Evolutionary conservation across 352 stramenopile genomes (phyloP), one percentile per base, ranked within the genome.

Genomic region (Peronospora destructor): DNA sequence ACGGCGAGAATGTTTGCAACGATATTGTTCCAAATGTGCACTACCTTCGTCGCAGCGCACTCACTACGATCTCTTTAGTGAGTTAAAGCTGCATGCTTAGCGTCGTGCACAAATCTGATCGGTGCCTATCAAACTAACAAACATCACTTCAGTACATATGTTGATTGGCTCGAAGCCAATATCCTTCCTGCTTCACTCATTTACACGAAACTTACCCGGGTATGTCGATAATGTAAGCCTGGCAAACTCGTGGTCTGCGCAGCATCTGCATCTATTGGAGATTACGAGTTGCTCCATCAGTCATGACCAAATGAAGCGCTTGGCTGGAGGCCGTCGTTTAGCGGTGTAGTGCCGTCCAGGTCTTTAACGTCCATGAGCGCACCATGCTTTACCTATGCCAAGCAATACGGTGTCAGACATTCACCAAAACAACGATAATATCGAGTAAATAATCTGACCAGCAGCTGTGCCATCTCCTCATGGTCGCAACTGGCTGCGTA

Each of bases 401-500:
- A 52, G 33, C 12, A 59, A 34, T 5, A 40, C 8, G 33, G 8
- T 21, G 29, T 63, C 10, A 62, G 38, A 43, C 16, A 39, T 33
- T 17, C 19, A 43, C 45, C 35, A 39, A 38, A 8, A 21, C 49
- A 21, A 9, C 0, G 26, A 47, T 47, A 50, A 13, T 56, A 42
- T 43, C 28, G 49, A 43, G 47, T 58, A 55, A 49, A 45, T 26
- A 49, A 26, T 51, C 60, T 39, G 65, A 87, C 71, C 45, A 90
- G 64, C 14, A 90, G 41, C 43, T 78, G 59, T 1, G 67, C 71
- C 52, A 90, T 70, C n/a, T 67, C 70, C 14, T 87, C 67, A 52
- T 85, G 61, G 34, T 87, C 79, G 53, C 79, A 87, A 50, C 63
- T 85, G 6, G 82, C 73, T 14, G 79, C 79, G 45, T 90, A 90